Evolutionary conservation across 306 rosid species (phyloP).

Genomic region (Dalbergia cochinchinensis): DNA sequence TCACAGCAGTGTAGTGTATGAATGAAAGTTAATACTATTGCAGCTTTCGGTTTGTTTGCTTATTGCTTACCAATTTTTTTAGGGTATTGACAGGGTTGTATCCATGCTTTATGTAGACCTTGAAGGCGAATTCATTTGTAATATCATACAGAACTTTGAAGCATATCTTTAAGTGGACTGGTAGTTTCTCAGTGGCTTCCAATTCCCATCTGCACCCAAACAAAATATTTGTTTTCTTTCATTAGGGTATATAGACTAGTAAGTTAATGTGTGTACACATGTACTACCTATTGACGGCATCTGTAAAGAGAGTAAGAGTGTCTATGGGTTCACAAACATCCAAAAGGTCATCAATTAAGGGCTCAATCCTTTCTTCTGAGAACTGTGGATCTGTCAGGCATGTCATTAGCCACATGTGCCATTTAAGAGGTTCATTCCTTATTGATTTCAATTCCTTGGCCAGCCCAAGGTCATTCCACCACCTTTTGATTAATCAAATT

Average conservation of each 20-base stretch:
- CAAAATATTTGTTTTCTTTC: background rate
- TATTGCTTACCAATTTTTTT: background rate
- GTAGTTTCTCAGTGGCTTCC: conserved; percentile 21
- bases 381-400: conserved; percentile 46
- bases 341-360: conserved; percentile 57
- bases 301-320: conserved; percentile 51
- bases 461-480: conserved; percentile 34
- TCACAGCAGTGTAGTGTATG: background rate
- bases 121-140: background rate
- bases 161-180: conserved; percentile 18
- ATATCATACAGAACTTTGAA: background rate
- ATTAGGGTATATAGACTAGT: background rate
- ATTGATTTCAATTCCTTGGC: conserved; percentile 45
- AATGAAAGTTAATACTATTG: background rate
- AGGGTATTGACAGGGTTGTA: background rate
- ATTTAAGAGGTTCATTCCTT: conserved; percentile 60
- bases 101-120: background rate
- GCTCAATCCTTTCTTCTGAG: conserved; percentile 55
- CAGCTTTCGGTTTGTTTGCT: background rate
- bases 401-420: conserved; percentile 58
- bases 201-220: conserved; percentile 27
- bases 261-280: background rate
- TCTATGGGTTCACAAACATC: conserved; percentile 49
- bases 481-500: conserved; percentile 3
- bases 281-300: conserved; percentile 48